A percentile compares a stretch with the other conserved stretches of the same genome.
These are phyloP conservation scores for Ottelia alismoides DNA, from an alignment of 106 monocot species.

Conservation along the genomic window DNA sequence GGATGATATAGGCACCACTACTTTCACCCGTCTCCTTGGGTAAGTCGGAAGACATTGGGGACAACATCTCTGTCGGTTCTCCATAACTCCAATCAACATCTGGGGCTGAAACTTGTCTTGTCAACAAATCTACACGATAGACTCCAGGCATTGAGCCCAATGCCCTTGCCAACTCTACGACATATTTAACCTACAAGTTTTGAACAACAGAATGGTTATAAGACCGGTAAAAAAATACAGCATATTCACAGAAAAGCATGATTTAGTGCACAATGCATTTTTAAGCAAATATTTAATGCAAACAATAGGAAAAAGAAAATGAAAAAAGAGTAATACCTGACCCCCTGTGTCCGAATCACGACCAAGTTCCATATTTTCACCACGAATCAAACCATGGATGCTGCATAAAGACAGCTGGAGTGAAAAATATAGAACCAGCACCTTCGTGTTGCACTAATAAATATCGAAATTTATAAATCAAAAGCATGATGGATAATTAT, in stretches of 20 bases:
- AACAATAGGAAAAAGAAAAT: too few relatives aligned
- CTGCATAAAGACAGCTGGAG: conserved; percentile 26
- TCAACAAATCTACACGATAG: conserved; percentile 88
- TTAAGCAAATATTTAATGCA: too few relatives aligned
- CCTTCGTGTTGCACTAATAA: too few relatives aligned
- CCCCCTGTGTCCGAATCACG: conserved; percentile 99
- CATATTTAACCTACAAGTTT: conserved; percentile 86
- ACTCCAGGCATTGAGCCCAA: conserved; percentile 92
- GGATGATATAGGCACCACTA: conserved; percentile 83
- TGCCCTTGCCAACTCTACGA: conserved; percentile 94
- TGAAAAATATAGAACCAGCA: too few relatives aligned
- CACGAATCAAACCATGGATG: conserved; percentile 92
- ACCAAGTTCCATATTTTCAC: conserved; percentile 98
- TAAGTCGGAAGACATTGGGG: conserved; percentile 31
- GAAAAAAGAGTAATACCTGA: too few relatives aligned
- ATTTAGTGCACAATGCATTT: too few relatives aligned
- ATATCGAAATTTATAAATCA: too few relatives aligned
- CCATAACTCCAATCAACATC: conserved; percentile 96
- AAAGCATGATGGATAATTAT: too few relatives aligned
- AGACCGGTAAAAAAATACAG: too few relatives aligned
- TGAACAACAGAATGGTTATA: too few relatives aligned
- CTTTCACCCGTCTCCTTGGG: conserved; percentile 71
- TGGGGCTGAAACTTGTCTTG: conserved; percentile 80
- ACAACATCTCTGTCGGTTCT: conserved; percentile 90
- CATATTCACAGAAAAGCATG: too few relatives aligned